Evolutionary conservation across 2,329 filamentous ascomycete species (phyloP).

Genomic region (Proliferodiscus dingleyae): DNA sequence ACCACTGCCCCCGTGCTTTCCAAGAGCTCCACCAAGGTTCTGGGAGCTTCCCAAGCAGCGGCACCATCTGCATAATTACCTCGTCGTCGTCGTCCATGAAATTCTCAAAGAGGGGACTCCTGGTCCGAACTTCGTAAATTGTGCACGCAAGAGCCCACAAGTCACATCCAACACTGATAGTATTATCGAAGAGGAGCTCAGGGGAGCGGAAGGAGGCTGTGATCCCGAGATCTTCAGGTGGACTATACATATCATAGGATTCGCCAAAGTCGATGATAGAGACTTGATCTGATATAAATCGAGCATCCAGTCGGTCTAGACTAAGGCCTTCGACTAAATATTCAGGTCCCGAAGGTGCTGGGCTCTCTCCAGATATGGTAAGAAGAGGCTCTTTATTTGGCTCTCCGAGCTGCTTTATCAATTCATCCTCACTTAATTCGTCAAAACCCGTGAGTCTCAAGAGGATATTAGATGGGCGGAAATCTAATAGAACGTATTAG

Average conservation of each 20-base stretch:
- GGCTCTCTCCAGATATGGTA: conserved; percentile 7
- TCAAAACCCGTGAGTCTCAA: conserved; percentile 9
- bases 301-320: conserved; percentile 8
- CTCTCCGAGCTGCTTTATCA: conserved; percentile 7
- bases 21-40: conserved; percentile 9
- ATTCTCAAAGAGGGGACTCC: conserved; percentile 8
- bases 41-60: conserved; percentile 11
- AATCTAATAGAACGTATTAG: conserved; percentile 8
- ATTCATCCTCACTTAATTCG: conserved; percentile 6
- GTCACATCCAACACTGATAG: conserved; percentile 5
- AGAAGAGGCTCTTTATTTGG: conserved; percentile 10
- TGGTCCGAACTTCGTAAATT: conserved; percentile 11
- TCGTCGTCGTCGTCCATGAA: conserved; percentile 11
- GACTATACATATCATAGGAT: conserved; percentile 7
- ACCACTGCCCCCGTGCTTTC: conserved; percentile 9
- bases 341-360: conserved; percentile 9
- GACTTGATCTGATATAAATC: conserved; percentile 8
- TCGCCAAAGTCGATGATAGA: conserved; percentile 12
- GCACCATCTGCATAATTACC: conserved; percentile 11
- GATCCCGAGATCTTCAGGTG: conserved; percentile 6
- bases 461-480: conserved; percentile 11
- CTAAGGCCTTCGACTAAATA: conserved; percentile 10
- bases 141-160: conserved; percentile 11
- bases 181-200: conserved; percentile 9
- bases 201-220: conserved; percentile 7